phyloP scores from a whole-genome alignment of 202 grass and related monocot genomes.

The Setaria italica region DNA sequence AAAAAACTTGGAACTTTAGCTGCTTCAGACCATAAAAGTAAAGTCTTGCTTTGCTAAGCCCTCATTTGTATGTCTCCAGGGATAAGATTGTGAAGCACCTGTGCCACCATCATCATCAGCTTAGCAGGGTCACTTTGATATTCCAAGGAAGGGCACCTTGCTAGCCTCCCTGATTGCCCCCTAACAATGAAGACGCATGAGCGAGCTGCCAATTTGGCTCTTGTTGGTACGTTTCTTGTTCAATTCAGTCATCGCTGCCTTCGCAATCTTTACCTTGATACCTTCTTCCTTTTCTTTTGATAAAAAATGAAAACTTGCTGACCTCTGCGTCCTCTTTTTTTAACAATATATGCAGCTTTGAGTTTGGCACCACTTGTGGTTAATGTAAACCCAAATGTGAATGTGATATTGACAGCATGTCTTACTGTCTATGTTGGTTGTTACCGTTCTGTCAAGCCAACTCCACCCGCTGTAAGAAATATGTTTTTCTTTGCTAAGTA shows the following conservation, averaged over 20 bases:
- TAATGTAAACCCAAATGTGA: conserved; percentile 82
- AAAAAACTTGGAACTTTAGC: background rate
- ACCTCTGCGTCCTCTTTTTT: conserved; percentile 24
- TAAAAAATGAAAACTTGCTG: background rate
- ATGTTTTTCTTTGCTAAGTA: background rate
- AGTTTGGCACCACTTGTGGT: conserved; percentile 79
- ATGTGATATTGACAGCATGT: conserved; percentile 93
- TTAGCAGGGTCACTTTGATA: background rate
- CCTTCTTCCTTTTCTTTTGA: background rate
- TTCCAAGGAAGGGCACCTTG: background rate
- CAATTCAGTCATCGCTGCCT: background rate
- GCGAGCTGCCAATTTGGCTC: conserved; percentile 72
- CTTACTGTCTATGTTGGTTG: conserved; percentile 93
- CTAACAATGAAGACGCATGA: conserved; percentile 66
- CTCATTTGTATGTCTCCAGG: background rate
- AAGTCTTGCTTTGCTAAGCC: background rate
- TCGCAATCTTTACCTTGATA: background rate
- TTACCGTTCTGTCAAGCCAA: conserved; percentile 88
- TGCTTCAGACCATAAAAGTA: background rate
- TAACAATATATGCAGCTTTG: conserved; percentile 57
- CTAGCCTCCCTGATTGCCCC: background rate
- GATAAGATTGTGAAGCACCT: conserved; percentile 6
- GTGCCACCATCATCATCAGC: background rate
- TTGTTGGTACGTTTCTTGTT: conserved; percentile 58
- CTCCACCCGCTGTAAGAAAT: conserved; percentile 74